Percentiles rank a stretch among this genome's conserved stretches.
phyloP scores from a whole-genome alignment of 2,329 filamentous ascomycete genomes.

The Clarireedia paspali region DNA sequence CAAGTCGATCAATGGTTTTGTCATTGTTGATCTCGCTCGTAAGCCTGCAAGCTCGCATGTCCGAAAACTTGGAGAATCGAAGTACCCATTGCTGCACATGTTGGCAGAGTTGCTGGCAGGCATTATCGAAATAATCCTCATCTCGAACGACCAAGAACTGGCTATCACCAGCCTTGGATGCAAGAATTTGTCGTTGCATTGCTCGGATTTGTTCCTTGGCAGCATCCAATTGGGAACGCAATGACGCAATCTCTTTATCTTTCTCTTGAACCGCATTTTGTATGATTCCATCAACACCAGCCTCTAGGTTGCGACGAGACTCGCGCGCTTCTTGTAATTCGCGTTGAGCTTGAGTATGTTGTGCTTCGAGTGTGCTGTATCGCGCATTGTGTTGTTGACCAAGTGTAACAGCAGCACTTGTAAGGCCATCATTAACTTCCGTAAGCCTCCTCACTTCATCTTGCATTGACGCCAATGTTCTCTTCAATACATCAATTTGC shows the following conservation, averaged over 20 bases:
- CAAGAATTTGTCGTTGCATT: constrained; percentile 51
- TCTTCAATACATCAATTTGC: constrained; percentile 76
- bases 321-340: constrained; percentile 63
- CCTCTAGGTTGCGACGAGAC: constrained; percentile 54
- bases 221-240: constrained; percentile 68
- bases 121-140: constrained; percentile 91
- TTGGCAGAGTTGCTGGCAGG: constrained; percentile 89
- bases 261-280: constrained; percentile 65
- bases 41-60: constrained; percentile 77
- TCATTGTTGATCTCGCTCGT: constrained; percentile 83
- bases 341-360: constrained; percentile 57
- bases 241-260: constrained; percentile 71
- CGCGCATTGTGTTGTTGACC: constrained; percentile 68
- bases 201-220: constrained; percentile 56
- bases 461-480: constrained; percentile 71
- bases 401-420: constrained; percentile 69
- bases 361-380: constrained; percentile 57
- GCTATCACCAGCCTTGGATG: constrained; percentile 51
- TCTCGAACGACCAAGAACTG: constrained; percentile 74
- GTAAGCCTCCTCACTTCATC: constrained; percentile 74
- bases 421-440: constrained; percentile 74
- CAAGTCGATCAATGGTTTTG: constrained; percentile 86
- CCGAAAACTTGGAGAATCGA: constrained; percentile 95
- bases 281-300: constrained; percentile 54
- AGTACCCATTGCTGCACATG: constrained; percentile 97